Evolutionary conservation across 441 rosid genomes (phyloP), one percentile per base, ranked within the genome.

Genomic region (Euphorbia corollata): DNA sequence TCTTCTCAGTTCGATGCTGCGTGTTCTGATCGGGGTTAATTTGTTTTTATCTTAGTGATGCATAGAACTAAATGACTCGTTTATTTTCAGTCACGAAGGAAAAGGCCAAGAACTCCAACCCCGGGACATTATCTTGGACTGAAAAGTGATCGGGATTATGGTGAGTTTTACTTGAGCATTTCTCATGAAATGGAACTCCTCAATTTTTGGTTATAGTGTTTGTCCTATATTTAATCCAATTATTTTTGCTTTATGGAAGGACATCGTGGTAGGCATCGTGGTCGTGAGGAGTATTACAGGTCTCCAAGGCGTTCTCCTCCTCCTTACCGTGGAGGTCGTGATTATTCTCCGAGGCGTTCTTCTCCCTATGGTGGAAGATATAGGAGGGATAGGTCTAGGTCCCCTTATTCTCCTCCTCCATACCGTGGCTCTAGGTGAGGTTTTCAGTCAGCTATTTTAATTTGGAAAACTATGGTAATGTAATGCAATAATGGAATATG

Each of bases 91-190:
- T 93, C 99, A 38, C 82, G 97, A 62, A 89, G 99, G 83, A 93
- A 85, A 74, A 86, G 97, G 18, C 80, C 96, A 11, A 86, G 99
- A 79, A 91, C 99, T 65, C 99, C 99, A 54, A 93, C 99, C 13
- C 96, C 99, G 5, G 99, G 99, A 59, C 97, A 93, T 78, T 93
- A 93, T 81, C 97, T 93, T 74, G 99, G 99, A 65, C 74, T 93
- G 80, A 93, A 91, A 79, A 93, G 80, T 71, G 74, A 85, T 57
- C 80, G 96, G 73, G 97, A 91, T 39, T 69, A 57, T 5, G 96
- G 97, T 93, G 63, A 76, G 79, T 65, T 13, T 2, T 5, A 59
- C 27, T 61, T 54, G 19, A 41, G 18, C 53, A 8, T 51, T n/a
- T 56, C 20, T 51, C 57, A 23, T 1, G 6, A 32, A 34, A 56